These are phyloP conservation scores for Boletus subcaerulescens DNA, from an alignment of 768 basidiomycete genomes.

Conservation along the genomic window DNA sequence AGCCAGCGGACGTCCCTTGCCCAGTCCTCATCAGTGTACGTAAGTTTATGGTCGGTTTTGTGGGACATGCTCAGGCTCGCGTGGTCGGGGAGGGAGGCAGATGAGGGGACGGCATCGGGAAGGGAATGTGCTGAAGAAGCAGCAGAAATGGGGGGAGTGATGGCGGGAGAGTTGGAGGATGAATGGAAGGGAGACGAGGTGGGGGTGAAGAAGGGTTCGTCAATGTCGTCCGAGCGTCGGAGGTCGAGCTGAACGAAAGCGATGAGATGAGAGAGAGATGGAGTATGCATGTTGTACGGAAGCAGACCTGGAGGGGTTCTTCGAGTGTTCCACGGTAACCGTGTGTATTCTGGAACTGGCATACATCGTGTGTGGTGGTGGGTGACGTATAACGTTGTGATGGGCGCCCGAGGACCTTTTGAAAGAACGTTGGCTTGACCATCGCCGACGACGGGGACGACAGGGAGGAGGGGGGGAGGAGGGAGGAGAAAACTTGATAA, in stretches of 20 bases:
- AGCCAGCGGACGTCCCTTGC: constrained; percentile 68
- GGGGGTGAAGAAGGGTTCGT: constrained; percentile 52
- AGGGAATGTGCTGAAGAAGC: constrained; percentile 29
- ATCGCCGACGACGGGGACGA: constrained; percentile 30
- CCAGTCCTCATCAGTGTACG: constrained; percentile 60
- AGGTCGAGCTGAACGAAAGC: constrained; percentile 12
- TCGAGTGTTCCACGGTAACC: constrained; percentile 8
- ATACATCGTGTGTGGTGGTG: constrained; percentile 2
- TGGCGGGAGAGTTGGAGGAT: constrained; percentile 19
- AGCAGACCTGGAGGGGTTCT: constrained; percentile 21
- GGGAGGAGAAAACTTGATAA: too few species aligned
- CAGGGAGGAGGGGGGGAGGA: not conserved
- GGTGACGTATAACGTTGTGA: constrained; percentile 56
- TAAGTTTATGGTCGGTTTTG: constrained; percentile 26
- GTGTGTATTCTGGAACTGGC: constrained; percentile 1
- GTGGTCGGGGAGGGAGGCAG: constrained; percentile 30
- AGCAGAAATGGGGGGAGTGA: constrained; percentile 23
- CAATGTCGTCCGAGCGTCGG: constrained; percentile 28
- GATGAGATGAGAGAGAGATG: constrained; percentile 3
- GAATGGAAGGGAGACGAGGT: constrained; percentile 19
- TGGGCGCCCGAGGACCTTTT: constrained; percentile 59
- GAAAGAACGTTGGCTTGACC: constrained; percentile 56
- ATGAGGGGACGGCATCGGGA: constrained; percentile 36
- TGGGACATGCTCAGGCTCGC: constrained; percentile 18
- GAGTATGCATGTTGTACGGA: not conserved